Evolutionary conservation across 2,329 filamentous ascomycete species (phyloP).

Genomic region (Westerdykella ornata): DNA sequence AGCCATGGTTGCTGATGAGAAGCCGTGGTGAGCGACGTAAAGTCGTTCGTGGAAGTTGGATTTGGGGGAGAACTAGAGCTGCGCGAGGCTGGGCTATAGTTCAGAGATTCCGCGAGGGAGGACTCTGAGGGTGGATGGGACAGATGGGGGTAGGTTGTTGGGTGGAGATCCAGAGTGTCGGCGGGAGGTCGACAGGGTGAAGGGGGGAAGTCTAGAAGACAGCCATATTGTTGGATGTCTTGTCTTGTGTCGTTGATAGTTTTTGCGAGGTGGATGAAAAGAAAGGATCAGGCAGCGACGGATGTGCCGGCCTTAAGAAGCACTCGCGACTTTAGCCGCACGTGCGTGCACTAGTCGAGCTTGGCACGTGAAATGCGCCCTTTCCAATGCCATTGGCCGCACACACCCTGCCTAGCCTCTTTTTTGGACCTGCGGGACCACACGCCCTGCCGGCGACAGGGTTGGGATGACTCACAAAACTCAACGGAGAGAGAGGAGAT

Average conservation of each 20-base stretch:
- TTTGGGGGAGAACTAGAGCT: conserved; percentile 52
- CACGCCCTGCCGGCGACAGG: too few species aligned
- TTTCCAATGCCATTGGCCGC: too few species aligned
- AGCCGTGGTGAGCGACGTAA: conserved; percentile 77
- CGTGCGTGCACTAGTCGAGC: too few species aligned
- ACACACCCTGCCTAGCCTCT: too few species aligned
- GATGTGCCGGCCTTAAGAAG: conserved; percentile 12
- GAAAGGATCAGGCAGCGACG: conserved; percentile 26
- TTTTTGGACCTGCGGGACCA: too few species aligned
- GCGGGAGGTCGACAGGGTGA: conserved; percentile 20
- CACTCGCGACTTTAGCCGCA: too few species aligned
- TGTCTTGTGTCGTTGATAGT: conserved; percentile 14
- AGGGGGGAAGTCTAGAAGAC: conserved; percentile 31
- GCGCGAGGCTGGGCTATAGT: conserved; percentile 57
- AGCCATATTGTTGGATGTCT: conserved; percentile 35
- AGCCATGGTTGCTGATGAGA: conserved; percentile 67
- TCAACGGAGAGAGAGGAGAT: too few species aligned
- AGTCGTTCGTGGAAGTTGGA: conserved; percentile 60
- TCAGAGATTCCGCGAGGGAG: conserved; percentile 50
- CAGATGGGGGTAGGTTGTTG: conserved; percentile 19
- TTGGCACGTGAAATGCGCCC: too few species aligned
- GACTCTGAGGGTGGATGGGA: conserved; percentile 30
- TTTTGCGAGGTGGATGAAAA: conserved; percentile 14
- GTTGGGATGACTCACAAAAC: too few species aligned
- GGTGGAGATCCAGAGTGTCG: conserved; percentile 29